Percentiles rank a stretch among this genome's conserved stretches.
phyloP scores from a whole-genome alignment of 2,329 filamentous ascomycete species.

The Diaporthe batatas region DNA sequence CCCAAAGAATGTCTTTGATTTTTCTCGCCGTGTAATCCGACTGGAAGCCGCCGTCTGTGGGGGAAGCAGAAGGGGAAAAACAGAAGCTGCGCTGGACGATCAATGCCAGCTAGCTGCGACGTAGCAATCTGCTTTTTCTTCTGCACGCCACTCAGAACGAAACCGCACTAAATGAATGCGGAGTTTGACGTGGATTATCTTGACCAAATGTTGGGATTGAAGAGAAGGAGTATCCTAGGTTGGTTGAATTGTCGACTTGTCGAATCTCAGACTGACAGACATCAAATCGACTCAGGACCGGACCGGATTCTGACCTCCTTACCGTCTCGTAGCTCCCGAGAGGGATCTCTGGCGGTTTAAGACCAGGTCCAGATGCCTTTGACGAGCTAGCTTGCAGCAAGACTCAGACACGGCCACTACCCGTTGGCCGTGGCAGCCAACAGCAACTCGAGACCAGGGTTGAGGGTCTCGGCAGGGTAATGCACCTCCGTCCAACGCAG shows the following conservation, averaged over 20 bases:
- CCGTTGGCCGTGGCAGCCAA: slow-evolving; percentile 34
- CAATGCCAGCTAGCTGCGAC: slow-evolving; percentile 37
- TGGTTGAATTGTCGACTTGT: slow-evolving; percentile 22
- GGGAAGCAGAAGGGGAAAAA: neutral
- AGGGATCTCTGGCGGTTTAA: slow-evolving; percentile 38
- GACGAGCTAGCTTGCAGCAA: slow-evolving; percentile 33
- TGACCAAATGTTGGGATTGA: slow-evolving; percentile 18
- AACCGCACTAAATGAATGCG: slow-evolving; percentile 28
- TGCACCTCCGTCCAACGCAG: slow-evolving; percentile 35
- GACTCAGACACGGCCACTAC: slow-evolving; percentile 35
- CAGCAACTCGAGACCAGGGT: slow-evolving; percentile 32
- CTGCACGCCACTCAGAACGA: slow-evolving; percentile 37
- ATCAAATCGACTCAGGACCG: slow-evolving; percentile 6
- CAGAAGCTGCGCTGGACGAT: slow-evolving; percentile 34
- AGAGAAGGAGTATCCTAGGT: slow-evolving; percentile 16
- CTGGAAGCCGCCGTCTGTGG: slow-evolving; percentile 34
- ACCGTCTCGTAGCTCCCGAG: slow-evolving; percentile 27
- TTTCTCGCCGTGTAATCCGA: slow-evolving; percentile 35
- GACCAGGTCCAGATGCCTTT: slow-evolving; percentile 39
- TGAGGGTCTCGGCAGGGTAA: slow-evolving; percentile 41
- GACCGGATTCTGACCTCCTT: slow-evolving; percentile 24
- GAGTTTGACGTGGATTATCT: slow-evolving; percentile 16
- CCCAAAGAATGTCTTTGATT: slow-evolving; percentile 40
- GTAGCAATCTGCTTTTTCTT: slow-evolving; percentile 33
- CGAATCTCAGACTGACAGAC: slow-evolving; percentile 29